Evolutionary conservation across 306 rosid species (phyloP).

Genomic region (Dicorynia guianensis): DNA sequence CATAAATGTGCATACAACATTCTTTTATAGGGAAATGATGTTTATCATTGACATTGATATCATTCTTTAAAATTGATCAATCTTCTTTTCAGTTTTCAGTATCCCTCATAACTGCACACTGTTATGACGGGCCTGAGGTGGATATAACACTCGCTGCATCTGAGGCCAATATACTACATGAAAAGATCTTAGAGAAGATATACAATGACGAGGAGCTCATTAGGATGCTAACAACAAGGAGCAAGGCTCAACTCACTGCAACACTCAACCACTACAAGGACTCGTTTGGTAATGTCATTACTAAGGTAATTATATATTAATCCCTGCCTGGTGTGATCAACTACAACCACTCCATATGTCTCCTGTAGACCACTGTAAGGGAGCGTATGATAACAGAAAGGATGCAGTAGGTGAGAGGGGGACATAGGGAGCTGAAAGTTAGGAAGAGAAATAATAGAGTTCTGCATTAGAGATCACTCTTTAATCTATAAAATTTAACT

Average conservation of each 20-base stretch:
- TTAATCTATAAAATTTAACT: too few relatives aligned
- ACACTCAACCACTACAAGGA: conserved; percentile 54
- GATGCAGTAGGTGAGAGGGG: too few relatives aligned
- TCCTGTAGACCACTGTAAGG: too few relatives aligned
- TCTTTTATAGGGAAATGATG: too few relatives aligned
- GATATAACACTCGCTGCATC: conserved; percentile 41
- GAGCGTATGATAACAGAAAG: too few relatives aligned
- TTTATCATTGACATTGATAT: too few relatives aligned
- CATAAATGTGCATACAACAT: too few relatives aligned
- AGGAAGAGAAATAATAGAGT: too few relatives aligned
- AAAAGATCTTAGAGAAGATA: conserved; percentile 44
- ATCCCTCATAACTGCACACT: conserved; percentile 46
- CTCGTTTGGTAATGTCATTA: conserved; percentile 43
- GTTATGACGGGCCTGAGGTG: conserved; percentile 47
- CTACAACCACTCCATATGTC: too few relatives aligned
- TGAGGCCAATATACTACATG: conserved; percentile 52
- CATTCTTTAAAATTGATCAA: background rate
- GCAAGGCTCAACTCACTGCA: conserved; percentile 59
- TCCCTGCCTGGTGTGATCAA: too few relatives aligned
- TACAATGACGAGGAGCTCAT: conserved; percentile 46
- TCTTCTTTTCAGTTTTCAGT: conserved; percentile 44
- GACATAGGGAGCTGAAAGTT: too few relatives aligned
- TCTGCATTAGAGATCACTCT: too few relatives aligned
- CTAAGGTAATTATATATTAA: conserved; percentile 39
- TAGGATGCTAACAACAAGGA: conserved; percentile 49